Percentiles rank a stretch among this genome's conserved stretches.
Evolutionary conservation across 345 rosid genomes (phyloP).

Genomic region (rapeseed (Brassica napus)): DNA sequence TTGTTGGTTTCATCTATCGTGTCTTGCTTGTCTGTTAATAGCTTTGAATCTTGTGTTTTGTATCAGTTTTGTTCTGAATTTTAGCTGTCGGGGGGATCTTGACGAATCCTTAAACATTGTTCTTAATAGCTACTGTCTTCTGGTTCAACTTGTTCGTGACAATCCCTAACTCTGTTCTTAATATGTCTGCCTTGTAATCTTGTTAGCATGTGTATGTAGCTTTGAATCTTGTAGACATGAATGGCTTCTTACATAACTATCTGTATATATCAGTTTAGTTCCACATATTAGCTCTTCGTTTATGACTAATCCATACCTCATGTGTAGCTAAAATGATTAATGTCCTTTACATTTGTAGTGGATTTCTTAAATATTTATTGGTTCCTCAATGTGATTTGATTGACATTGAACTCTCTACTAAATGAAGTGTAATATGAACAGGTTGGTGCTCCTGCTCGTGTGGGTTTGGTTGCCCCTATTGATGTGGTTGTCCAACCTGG

Average conservation of each 20-base stretch:
- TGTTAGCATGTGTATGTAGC: not conserved
- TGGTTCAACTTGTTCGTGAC: not conserved
- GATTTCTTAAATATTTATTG: not conserved
- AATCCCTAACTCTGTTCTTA: too few relatives aligned
- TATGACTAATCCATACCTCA: not conserved
- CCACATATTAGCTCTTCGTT: not conserved
- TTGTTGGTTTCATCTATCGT: too few relatives aligned
- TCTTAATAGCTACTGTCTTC: not conserved
- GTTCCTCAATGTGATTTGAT: not conserved
- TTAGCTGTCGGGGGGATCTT: not conserved
- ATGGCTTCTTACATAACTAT: not conserved
- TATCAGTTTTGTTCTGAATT: not conserved
- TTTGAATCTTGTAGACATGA: not conserved
- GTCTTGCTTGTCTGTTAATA: too few relatives aligned
- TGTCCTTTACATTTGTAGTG: not conserved
- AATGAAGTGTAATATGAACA: conserved; percentile 22
- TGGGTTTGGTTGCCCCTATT: conserved; percentile 91
- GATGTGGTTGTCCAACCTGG: conserved; percentile 98
- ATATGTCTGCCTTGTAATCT: too few relatives aligned
- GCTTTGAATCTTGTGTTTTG: too few relatives aligned
- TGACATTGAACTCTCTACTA: not conserved
- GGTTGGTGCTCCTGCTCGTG: conserved; percentile 99
- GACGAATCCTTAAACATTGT: not conserved
- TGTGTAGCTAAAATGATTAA: not conserved
- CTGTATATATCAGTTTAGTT: not conserved